A percentile compares a stretch with the other conserved stretches of the same genome.
phyloP scores from a whole-genome alignment of 208 protist genomes.

The Trypanosoma theileri region DNA sequence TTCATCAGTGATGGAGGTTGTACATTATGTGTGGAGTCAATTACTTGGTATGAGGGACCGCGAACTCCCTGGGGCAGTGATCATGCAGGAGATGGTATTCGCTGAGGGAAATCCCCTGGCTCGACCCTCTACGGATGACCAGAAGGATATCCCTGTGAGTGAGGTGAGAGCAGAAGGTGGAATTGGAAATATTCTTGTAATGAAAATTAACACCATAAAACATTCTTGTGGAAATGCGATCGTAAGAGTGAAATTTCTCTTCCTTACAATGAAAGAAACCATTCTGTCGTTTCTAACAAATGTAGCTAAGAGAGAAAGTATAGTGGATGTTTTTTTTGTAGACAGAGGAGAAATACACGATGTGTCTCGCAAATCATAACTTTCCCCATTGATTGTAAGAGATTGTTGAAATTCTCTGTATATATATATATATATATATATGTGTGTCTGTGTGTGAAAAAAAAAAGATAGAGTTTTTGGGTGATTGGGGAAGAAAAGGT shows the following conservation, averaged over 20 bases:
- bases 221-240: not conserved
- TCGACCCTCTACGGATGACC: too few relatives aligned
- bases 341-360: not conserved
- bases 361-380: too few relatives aligned
- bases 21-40: not conserved
- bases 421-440: not conserved
- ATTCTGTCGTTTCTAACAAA: not conserved
- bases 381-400: not conserved
- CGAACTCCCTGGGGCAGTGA: not conserved
- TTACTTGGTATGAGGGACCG: not conserved
- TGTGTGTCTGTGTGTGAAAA: not conserved
- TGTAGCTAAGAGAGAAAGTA: constrained; percentile 24
- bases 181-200: not conserved
- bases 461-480: too few relatives aligned
- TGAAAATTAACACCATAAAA: not conserved
- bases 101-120: not conserved
- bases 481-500: too few relatives aligned
- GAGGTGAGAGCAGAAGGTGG: too few relatives aligned
- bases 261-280: not conserved
- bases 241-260: not conserved
- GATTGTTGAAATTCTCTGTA: not conserved
- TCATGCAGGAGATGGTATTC: not conserved
- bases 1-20: not conserved
- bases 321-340: constrained; percentile 26
- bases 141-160: not conserved